Evolutionary conservation across 2,329 filamentous ascomycete species (phyloP).

Genomic region (Colletotrichum shisoi): DNA sequence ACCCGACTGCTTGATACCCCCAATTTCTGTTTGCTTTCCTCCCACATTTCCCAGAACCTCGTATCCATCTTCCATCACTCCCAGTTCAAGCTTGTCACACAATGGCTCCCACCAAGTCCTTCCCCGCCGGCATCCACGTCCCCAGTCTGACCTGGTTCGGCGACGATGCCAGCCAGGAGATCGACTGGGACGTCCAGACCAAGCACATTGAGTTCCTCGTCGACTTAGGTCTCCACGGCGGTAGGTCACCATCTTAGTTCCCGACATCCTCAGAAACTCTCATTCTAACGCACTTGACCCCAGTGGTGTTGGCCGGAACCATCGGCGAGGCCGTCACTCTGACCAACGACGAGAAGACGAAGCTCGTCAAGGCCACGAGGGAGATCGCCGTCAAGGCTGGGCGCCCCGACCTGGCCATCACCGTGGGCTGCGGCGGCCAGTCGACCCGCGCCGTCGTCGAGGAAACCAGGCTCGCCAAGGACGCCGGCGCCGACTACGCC

Average conservation of each 20-base stretch:
- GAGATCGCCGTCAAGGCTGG: conserved; percentile 65
- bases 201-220: conserved; percentile 64
- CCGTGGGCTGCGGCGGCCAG: conserved; percentile 71
- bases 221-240: conserved; percentile 60
- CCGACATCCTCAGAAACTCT: too few relatives aligned
- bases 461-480: conserved; percentile 68
- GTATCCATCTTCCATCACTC: not conserved
- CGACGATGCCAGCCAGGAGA: conserved; percentile 57
- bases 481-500: conserved; percentile 71
- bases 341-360: conserved; percentile 67
- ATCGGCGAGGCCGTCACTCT: conserved; percentile 79
- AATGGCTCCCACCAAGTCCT: conserved; percentile 46
- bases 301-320: conserved; percentile 72
- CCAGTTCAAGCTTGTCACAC: conserved; percentile 44
- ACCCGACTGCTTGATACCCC: not conserved
- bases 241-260: conserved; percentile 41
- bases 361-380: conserved; percentile 68
- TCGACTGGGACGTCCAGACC: conserved; percentile 64
- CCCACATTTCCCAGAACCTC: not conserved
- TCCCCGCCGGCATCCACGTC: conserved; percentile 63
- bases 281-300: not conserved
- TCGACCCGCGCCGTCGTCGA: conserved; percentile 72
- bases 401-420: conserved; percentile 66
- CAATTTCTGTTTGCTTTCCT: not conserved
- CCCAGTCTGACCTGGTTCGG: conserved; percentile 65